A percentile compares a stretch with the other conserved stretches of the same genome.
Conservation (phyloP, 345 rosid species). For the Populus deltoides region DNA sequence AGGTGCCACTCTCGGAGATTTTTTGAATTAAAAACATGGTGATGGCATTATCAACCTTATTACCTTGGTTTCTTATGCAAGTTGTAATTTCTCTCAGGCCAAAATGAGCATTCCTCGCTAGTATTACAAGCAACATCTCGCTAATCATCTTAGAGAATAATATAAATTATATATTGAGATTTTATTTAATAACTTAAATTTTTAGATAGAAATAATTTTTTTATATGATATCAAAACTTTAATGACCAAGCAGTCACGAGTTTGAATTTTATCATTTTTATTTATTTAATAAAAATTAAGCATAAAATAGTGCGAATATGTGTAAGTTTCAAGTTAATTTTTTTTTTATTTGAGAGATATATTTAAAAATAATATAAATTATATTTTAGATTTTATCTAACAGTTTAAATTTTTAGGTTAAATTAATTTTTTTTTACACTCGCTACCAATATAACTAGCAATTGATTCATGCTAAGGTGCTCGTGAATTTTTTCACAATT, state of each 20-base stretch:
- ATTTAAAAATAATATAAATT: too few relatives aligned
- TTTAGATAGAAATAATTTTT: too few relatives aligned
- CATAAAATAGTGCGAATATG: accelerated
- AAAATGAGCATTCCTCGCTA: not conserved
- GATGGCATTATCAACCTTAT: not conserved
- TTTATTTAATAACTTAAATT: too few relatives aligned
- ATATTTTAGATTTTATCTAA: too few relatives aligned
- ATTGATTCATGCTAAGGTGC: too few relatives aligned
- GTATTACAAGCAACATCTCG: not conserved
- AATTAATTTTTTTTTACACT: too few relatives aligned
- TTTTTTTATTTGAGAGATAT: accelerated
- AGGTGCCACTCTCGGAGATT: slow-evolving; percentile 29
- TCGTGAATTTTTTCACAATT: too few relatives aligned
- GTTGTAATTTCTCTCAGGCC: slow-evolving; percentile 20
- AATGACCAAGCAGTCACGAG: accelerated
- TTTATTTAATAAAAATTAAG: too few relatives aligned
- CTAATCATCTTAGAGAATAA: not conserved
- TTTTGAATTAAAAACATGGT: not conserved
- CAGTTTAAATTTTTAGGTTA: too few relatives aligned
- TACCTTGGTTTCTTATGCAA: slow-evolving; percentile 36
- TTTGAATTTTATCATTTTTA: too few relatives aligned
- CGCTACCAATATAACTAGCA: not conserved
- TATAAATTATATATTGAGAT: too few relatives aligned
- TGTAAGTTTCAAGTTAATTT: accelerated
- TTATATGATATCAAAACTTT: accelerated